Evolutionary conservation across 495 filamentous ascomycete species (phyloP), one percentile per base, ranked within the genome.

Genomic region (Penicillium paxilli): DNA sequence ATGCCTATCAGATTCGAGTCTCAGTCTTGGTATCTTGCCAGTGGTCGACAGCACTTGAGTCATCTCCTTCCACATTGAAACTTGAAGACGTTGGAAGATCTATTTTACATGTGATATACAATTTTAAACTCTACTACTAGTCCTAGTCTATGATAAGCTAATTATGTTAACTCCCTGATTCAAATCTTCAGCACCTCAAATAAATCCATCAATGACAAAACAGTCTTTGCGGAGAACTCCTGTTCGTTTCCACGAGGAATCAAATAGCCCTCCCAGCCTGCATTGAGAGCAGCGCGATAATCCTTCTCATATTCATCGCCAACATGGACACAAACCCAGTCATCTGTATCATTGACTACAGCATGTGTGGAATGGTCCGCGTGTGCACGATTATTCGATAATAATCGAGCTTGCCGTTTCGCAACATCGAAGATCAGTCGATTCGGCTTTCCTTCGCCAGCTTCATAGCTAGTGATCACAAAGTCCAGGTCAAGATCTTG

Each of bases 391-490:
- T n/a, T n/a, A n/a, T n/a, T n/a, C n/a, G n/a, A n/a, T n/a, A 42
- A 24, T 23, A 46, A 46, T 14, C 35, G 45, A 26, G 79, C 76
- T 55, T 77, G 67, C 1, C 68, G 61, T 52, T 70, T 74, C 1
- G 86, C 87, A 11, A 84, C 80, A 24, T 83, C 70, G 54, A 88
- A 94, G 28, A 92, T 88, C n/a, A 68, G 20, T 5, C 51, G 61
- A 58, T 82, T 70, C 1, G 90, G 90, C 67, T 94, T 94, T 60
- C 82, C 81, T 24, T 65, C 68, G 0, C 87, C 90, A 14, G 85
- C 83, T 57, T 92, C 88, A 58, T 91, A 92, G 51, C 87, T 90
- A 37, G 89, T 79, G 22, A 83, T 79, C 1, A 87, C 73, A 49
- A 92, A 82, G 55, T 87, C 81, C 22, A 93, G 58, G 60, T 90